Percentiles rank a stretch among this genome's conserved stretches.
Evolutionary conservation across 2,329 filamentous ascomycete genomes (phyloP).

Genomic region (Calonectria multiphialidica): DNA sequence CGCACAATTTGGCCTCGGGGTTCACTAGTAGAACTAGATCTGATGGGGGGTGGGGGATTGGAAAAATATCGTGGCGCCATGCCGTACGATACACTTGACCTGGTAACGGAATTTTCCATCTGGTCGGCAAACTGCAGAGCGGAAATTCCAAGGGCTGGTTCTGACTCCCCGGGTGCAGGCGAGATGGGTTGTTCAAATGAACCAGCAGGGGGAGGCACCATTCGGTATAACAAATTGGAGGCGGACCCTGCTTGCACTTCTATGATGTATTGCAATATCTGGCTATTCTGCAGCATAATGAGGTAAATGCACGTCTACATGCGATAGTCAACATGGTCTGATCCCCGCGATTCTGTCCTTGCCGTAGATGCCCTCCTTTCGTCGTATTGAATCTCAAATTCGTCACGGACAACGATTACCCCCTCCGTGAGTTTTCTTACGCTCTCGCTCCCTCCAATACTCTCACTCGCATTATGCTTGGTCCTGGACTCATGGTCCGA

Average conservation of each 20-base stretch:
- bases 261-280: background rate
- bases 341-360: constrained; percentile 32
- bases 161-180: background rate
- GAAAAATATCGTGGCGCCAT: background rate
- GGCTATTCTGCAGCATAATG: background rate
- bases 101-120: background rate
- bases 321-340: constrained; percentile 30
- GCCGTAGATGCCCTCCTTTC: constrained; percentile 28
- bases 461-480: constrained; percentile 19
- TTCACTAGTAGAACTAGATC: background rate
- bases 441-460: constrained; percentile 35
- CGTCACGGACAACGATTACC: constrained; percentile 34
- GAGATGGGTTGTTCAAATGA: background rate
- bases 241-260: background rate
- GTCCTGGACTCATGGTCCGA: constrained; percentile 21
- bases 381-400: constrained; percentile 41
- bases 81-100: background rate
- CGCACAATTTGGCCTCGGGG: background rate
- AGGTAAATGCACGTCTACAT: constrained; percentile 13
- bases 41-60: background rate
- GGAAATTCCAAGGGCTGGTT: background rate
- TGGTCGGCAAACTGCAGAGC: background rate
- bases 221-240: background rate
- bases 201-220: background rate
- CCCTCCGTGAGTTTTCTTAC: constrained; percentile 40